Conservation (phyloP, 2,329 filamentous ascomycete genomes). For the Aspergillus thermomutatus region DNA sequence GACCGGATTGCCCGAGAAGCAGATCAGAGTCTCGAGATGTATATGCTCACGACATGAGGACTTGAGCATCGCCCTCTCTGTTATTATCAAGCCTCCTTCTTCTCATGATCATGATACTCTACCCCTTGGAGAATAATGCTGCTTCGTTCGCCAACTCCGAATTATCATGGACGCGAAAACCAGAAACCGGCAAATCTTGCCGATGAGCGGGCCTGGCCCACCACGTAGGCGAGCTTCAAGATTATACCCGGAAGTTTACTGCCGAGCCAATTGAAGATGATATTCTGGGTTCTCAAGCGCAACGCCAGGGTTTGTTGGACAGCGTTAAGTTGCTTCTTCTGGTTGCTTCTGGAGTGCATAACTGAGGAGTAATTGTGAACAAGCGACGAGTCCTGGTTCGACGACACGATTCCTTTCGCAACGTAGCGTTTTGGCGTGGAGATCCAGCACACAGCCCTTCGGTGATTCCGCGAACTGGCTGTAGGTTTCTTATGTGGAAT, state of each 20-base stretch:
- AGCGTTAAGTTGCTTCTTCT: not conserved
- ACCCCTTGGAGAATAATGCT: too few relatives aligned
- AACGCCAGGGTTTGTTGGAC: not conserved
- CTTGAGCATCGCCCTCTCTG: not conserved
- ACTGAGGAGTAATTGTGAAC: not conserved
- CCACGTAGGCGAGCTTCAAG: not conserved
- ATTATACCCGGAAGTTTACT: not conserved
- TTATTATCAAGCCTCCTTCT: not conserved
- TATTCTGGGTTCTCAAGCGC: not conserved
- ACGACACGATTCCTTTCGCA: not conserved
- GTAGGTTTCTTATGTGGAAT: not conserved
- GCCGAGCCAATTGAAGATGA: not conserved
- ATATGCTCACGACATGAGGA: not conserved
- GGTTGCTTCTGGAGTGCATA: not conserved
- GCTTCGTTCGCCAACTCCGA: too few relatives aligned
- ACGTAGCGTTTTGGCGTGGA: too few relatives aligned
- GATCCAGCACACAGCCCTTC: too few relatives aligned
- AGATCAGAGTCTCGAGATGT: not conserved
- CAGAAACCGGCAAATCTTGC: too few relatives aligned
- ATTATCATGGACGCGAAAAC: too few relatives aligned
- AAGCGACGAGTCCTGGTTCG: not conserved
- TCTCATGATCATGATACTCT: not conserved
- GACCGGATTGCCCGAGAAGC: too few relatives aligned
- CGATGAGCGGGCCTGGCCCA: too few relatives aligned
- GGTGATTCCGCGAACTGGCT: not conserved